A percentile compares a stretch with the other conserved stretches of the same genome.
These are phyloP conservation scores for Basipetospora sp. DNA, from an alignment of 2,329 filamentous ascomycete species.

Conservation along the genomic window DNA sequence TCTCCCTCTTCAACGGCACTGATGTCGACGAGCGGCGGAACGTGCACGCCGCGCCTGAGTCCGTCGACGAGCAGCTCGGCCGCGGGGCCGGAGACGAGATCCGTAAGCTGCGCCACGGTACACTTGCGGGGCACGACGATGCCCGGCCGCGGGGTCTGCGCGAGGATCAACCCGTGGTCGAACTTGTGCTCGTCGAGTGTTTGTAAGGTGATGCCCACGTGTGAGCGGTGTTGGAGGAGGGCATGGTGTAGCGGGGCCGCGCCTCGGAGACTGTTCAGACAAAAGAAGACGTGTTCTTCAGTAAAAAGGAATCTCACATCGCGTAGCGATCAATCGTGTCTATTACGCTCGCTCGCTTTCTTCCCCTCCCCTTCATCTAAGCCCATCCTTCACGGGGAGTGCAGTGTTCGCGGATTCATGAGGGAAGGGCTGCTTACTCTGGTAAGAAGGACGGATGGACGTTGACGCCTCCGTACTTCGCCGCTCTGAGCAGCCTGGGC, in stretches of 20 bases:
- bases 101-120: conserved; percentile 26
- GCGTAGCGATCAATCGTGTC: no score
- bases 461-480: conserved; percentile 78
- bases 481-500: conserved; percentile 50
- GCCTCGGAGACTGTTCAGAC: conserved; percentile 52
- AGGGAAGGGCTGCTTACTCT: conserved; percentile 36
- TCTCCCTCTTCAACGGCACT: not conserved
- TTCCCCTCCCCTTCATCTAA: not conserved
- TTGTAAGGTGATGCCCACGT: conserved; percentile 71
- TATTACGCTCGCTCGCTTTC: not conserved
- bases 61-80: conserved; percentile 55
- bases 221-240: conserved; percentile 45
- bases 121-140: conserved; percentile 32
- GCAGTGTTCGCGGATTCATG: not conserved
- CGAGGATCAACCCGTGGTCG: conserved; percentile 63
- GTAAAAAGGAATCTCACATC: no score
- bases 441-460: conserved; percentile 85
- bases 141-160: conserved; percentile 49
- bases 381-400: no score
- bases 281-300: no score
- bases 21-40: conserved; percentile 37
- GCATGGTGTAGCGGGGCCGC: conserved; percentile 76
- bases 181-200: conserved; percentile 65
- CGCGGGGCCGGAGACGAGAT: conserved; percentile 46
- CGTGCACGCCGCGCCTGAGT: conserved; percentile 47